A percentile compares a stretch with the other conserved stretches of the same genome.
These are phyloP conservation scores for Conoideocrella luteorostrata DNA, from an alignment of 2,329 filamentous ascomycete species.

Conservation along the genomic window DNA sequence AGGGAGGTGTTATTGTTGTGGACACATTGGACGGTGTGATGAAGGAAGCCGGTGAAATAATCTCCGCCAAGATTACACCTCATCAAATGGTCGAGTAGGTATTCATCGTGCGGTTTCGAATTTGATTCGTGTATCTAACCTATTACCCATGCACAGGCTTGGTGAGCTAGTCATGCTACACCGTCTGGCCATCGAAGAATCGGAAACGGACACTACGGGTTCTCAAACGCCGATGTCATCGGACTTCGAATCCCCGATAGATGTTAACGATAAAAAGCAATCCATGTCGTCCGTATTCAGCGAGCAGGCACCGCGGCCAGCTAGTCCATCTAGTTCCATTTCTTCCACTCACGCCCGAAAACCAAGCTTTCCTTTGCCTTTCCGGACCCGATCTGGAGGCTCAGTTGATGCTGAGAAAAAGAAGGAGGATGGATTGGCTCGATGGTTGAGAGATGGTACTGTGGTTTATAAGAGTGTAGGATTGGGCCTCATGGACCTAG, in stretches of 20 bases:
- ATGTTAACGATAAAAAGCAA: conserved; percentile 25
- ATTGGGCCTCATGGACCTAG: conserved; percentile 59
- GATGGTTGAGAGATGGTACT: conserved; percentile 55
- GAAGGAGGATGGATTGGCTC: conserved; percentile 42
- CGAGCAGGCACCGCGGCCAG: conserved; percentile 18
- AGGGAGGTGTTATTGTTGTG: conserved; percentile 62
- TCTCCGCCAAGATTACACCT: conserved; percentile 66
- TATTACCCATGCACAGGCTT: conserved; percentile 37
- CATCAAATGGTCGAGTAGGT: conserved; percentile 73
- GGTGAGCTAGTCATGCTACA: conserved; percentile 69
- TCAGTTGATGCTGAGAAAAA: conserved; percentile 33
- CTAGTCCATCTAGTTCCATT: conserved; percentile 26
- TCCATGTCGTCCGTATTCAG: conserved; percentile 37
- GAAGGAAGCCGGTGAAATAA: conserved; percentile 80
- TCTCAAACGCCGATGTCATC: conserved; percentile 17
- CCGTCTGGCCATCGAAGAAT: conserved; percentile 35
- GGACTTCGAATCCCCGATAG: conserved; percentile 17
- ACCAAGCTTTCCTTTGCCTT: conserved; percentile 25
- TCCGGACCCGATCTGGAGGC: conserved; percentile 21
- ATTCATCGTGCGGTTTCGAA: background rate
- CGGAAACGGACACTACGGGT: conserved; percentile 24
- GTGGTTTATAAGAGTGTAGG: conserved; percentile 66
- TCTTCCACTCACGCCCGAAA: conserved; percentile 23
- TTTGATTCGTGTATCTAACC: conserved; percentile 10
- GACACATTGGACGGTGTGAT: conserved; percentile 74